Base-by-base conservation (phyloP, 2,329 filamentous ascomycete species). In the Westerdykella sp. region DNA sequence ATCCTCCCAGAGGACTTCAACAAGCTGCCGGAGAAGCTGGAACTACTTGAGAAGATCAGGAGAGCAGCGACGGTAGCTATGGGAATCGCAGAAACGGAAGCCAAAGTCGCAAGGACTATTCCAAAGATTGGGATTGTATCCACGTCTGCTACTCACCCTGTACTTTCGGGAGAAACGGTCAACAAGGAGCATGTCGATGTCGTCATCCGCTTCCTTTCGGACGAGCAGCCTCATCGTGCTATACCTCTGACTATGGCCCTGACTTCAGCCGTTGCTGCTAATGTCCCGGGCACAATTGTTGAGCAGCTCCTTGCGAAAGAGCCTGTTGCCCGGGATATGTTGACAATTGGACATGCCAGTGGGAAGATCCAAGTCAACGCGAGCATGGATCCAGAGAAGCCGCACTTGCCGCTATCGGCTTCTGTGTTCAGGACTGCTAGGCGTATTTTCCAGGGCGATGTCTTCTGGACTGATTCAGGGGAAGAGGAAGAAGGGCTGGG, bases 71-170 rank as follows among this genome's bases (percentile, higher is more conserved):
- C 79, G 0, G 71, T 75, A 0, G 69, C 68, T 18, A 86, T 86
- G 81, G 80, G 81, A 0, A 67, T 86, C 37, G 72, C 73, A 6
- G 51, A 60, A 4, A 62, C 69, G 0, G 62, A 67, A 11, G 65
- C 66, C 1, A 65, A 65, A 1, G 74, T 75, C 6, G 72, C 75
- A 0, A 72, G 75, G 0, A 79, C 78, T 2, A 76, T 85, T 1
- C 82, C 83, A 1, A 84, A 85, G 57, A 79, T 85, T 31, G 76
- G 74, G 12, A 65, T 83, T 13, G 71, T 81, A 1, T 74, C 74
- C 3, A 51, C 53, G 28, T 63, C 68, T 11, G 52, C 53, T n/a
- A 58, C 57, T 25, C 71, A 67, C 46, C 42, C 38, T 43, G 61
- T 71, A 2, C 50, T 73, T 0, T 69, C 68, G 2, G 67, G 66